Evolutionary conservation across 345 rosid species (phyloP).

Genomic region (Nephelium lappaceum): DNA sequence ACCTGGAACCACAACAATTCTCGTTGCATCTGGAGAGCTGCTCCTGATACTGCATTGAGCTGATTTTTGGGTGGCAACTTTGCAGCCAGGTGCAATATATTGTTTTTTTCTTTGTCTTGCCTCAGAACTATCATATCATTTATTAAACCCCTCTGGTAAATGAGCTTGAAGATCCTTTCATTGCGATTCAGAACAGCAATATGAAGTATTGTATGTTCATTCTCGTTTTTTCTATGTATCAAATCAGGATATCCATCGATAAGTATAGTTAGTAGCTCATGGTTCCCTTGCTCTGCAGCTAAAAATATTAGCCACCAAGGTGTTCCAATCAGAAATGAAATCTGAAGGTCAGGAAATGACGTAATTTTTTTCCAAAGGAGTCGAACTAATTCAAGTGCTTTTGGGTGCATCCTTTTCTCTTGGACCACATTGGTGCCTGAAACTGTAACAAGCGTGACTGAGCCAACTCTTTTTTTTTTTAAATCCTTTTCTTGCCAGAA

Average conservation of each 20-base stretch:
- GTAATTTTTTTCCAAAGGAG: too few relatives aligned
- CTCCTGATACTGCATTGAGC: conserved; percentile 16
- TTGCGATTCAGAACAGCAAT: neutral
- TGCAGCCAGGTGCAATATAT: conserved; percentile 9
- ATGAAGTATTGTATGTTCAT: neutral
- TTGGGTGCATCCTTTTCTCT: too few relatives aligned
- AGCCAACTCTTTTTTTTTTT: too few relatives aligned
- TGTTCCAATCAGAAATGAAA: too few relatives aligned
- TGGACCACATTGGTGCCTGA: too few relatives aligned
- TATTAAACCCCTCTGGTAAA: neutral
- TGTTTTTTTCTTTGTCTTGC: neutral
- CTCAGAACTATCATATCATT: neutral
- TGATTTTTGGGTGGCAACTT: neutral
- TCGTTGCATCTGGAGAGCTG: neutral
- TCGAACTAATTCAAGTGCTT: too few relatives aligned
- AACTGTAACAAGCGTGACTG: too few relatives aligned
- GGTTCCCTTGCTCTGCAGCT: too few relatives aligned
- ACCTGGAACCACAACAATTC: neutral
- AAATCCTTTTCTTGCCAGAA: too few relatives aligned
- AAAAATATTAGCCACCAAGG: too few relatives aligned
- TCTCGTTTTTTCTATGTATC: neutral
- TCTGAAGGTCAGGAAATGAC: too few relatives aligned
- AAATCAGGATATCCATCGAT: neutral
- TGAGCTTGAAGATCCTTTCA: neutral
- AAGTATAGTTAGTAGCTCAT: too few relatives aligned